Percentiles rank a stretch among this genome's conserved stretches.
Conservation (phyloP, 805 yeast genomes). For the Lipomyces orientalis region DNA sequence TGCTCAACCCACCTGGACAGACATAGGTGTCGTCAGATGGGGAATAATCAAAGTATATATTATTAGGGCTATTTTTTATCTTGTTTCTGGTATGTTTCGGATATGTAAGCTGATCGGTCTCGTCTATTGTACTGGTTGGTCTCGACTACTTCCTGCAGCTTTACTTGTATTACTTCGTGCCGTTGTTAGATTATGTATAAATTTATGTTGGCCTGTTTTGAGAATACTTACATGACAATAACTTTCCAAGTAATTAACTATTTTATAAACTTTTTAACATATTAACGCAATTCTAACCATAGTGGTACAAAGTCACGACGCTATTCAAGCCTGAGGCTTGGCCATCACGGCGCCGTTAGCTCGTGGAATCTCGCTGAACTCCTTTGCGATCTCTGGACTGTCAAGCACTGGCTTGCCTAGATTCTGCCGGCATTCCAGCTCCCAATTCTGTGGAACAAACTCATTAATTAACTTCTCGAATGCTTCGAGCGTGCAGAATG, state of each 20-base stretch:
- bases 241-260: background rate
- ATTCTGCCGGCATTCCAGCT: slow-evolving; percentile 25
- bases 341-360: slow-evolving; percentile 14
- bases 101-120: background rate
- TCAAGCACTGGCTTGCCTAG: slow-evolving; percentile 31
- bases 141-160: background rate
- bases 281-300: background rate
- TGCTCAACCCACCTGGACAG: background rate
- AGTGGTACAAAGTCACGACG: background rate
- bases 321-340: slow-evolving; percentile 19
- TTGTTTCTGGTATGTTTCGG: background rate
- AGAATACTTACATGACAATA: too few species aligned
- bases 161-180: background rate
- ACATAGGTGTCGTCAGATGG: background rate
- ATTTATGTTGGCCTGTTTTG: background rate
- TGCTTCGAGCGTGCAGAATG: slow-evolving; percentile 30
- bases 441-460: slow-evolving; percentile 33
- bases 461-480: slow-evolving; percentile 16
- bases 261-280: background rate
- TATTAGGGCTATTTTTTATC: background rate
- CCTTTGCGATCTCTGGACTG: slow-evolving; percentile 22
- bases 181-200: background rate
- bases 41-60: background rate
- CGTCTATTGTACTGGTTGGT: background rate
- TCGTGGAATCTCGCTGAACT: slow-evolving; percentile 13